phyloP scores from a whole-genome alignment of 805 yeast species.

The Yueomyces sinensis region DNA sequence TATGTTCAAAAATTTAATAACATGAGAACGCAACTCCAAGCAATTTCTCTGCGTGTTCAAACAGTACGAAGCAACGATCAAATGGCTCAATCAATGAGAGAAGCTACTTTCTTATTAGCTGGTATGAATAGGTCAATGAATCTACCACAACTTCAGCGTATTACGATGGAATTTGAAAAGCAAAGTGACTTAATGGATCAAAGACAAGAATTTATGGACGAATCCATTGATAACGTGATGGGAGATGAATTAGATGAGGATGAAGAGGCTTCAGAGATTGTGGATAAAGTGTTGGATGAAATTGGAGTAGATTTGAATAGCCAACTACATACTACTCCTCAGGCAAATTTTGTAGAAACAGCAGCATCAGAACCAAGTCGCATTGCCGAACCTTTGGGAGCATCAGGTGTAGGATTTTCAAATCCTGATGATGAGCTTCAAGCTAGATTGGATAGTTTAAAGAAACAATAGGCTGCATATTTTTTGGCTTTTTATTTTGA shows the following conservation, averaged over 20 bases:
- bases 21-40: slow-evolving; percentile 94
- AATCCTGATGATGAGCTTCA: slow-evolving; percentile 72
- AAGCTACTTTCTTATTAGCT: slow-evolving; percentile 73
- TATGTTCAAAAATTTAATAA: slow-evolving; percentile 76
- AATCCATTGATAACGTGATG: slow-evolving; percentile 93
- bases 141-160: slow-evolving; percentile 73
- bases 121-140: slow-evolving; percentile 89
- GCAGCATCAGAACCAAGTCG: slow-evolving; percentile 7
- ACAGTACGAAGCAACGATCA: slow-evolving; percentile 87
- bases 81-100: slow-evolving; percentile 90
- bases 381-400: slow-evolving; percentile 27
- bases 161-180: slow-evolving; percentile 89
- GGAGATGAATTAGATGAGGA: slow-evolving; percentile 81
- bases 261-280: slow-evolving; percentile 83
- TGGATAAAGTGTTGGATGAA: slow-evolving; percentile 85
- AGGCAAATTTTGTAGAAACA: slow-evolving; percentile 9
- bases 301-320: slow-evolving; percentile 75
- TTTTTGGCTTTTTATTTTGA: not conserved
- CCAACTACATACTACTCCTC: slow-evolving; percentile 35
- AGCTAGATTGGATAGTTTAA: slow-evolving; percentile 74
- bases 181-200: slow-evolving; percentile 97
- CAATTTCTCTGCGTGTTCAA: slow-evolving; percentile 82
- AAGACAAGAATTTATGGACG: slow-evolving; percentile 98
- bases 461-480: slow-evolving; percentile 26
- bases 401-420: slow-evolving; percentile 12